Percentiles rank a stretch among this genome's conserved stretches.
These are phyloP conservation scores for Apiospora aurea DNA, from an alignment of 2,329 filamentous ascomycete genomes.

Conservation along the genomic window DNA sequence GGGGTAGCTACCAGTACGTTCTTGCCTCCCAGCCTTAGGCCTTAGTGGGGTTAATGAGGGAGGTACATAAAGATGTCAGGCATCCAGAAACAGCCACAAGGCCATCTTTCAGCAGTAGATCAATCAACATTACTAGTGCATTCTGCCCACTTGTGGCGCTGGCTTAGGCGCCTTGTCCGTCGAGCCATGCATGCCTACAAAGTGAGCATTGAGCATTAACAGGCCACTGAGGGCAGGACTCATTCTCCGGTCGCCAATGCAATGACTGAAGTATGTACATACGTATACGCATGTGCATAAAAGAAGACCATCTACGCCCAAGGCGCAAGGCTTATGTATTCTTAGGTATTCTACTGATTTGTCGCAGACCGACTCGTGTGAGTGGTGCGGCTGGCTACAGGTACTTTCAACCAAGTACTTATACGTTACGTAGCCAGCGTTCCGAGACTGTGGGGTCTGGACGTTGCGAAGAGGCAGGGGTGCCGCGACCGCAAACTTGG, in stretches of 20 bases:
- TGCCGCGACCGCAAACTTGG: neutral
- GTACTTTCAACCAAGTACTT: neutral
- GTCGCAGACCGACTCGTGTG: neutral
- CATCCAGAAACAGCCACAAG: neutral
- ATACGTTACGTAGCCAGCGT: neutral
- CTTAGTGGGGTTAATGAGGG: conserved; percentile 12
- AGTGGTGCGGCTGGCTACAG: neutral
- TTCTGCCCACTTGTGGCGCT: neutral
- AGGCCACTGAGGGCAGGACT: neutral
- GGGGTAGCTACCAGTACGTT: neutral
- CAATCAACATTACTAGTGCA: neutral
- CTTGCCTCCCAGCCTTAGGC: conserved; percentile 7
- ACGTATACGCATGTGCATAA: neutral
- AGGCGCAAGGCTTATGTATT: neutral
- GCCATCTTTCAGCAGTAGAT: neutral
- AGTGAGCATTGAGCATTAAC: neutral
- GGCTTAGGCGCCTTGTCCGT: neutral
- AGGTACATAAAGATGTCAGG: neutral
- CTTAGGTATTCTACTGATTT: neutral
- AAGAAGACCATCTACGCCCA: neutral
- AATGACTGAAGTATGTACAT: neutral
- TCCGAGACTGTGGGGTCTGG: conserved; percentile 2
- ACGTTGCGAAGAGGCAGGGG: neutral
- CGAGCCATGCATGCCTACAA: neutral
- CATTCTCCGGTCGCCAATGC: no score